Base-by-base conservation (phyloP, 768 basidiomycete genomes). In the Multifurca ochricompacta region DNA sequence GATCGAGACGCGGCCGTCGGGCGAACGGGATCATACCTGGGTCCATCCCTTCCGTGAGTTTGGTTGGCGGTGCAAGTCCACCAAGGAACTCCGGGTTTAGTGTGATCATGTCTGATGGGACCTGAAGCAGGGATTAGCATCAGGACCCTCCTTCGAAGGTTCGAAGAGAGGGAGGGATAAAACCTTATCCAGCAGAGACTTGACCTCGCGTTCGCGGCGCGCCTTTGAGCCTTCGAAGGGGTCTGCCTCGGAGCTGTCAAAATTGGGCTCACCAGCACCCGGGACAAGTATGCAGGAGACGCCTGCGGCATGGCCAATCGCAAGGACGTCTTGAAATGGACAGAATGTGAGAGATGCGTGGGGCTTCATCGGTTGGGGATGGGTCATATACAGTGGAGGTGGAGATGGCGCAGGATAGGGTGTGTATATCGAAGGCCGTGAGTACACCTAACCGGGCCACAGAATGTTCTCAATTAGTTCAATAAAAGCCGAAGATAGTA, bases 251-350 rank as follows among this genome's bases (percentile, higher is more conserved):
- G 77, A 68, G 54, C 86, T 88, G 65, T 99, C 96, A 67, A 93
- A 95, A 74, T 96, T 93, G 42, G 94, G 82, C 68, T 98, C 94
- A 31, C 95, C 96, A 8, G 84, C 73, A 25, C 95, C 95, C 0
- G 96, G 96, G 0, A 98, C 85, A 51, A 98, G 75, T 47, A 98
- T 78, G 37, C 80, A 87, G 4, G 89, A 89, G 16, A 98, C 72
- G 1, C 95, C 95, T 0, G 73, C 74, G 4, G 76, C 65, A 66
- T 94, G 92, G 1, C 90, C 87, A 40, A 94, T 72, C 0, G 83
- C 84, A 19, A 95, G 77, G 27, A 89, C 72, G 69, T 95, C 92
- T 63, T 88, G 85, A 73, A 85, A 94, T 11, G 92, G 95, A 59
- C 84, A 82, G 67, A 96, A 99, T n/a, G 81, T 76, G 21, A 89